A percentile compares a stretch with the other conserved stretches of the same genome.
Evolutionary conservation across 1,139 yeast species (phyloP).

Genomic region (Kurtzmaniella quercitrusa): DNA sequence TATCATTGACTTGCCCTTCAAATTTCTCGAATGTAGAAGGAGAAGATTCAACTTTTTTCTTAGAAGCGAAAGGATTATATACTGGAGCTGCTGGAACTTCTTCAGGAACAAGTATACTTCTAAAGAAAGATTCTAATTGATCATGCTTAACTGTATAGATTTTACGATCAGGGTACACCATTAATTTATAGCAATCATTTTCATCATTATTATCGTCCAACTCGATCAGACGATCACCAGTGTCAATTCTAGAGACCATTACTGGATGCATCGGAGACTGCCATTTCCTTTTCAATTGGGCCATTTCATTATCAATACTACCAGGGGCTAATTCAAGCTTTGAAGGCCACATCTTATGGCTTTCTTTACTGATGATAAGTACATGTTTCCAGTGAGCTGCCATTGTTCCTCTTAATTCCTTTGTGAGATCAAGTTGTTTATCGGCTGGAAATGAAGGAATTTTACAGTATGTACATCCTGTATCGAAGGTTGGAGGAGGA

Average conservation of each 20-base stretch:
- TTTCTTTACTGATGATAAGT: constrained; percentile 41
- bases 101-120: constrained; percentile 35
- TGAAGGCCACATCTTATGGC: constrained; percentile 48
- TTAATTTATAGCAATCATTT: constrained; percentile 13
- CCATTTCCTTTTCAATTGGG: constrained; percentile 22
- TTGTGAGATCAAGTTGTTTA: constrained; percentile 37
- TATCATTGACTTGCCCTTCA: not conserved
- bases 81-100: constrained; percentile 14
- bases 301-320: constrained; percentile 35
- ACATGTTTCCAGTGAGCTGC: constrained; percentile 55
- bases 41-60: not conserved
- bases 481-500: constrained; percentile 51
- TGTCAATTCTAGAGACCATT: constrained; percentile 39
- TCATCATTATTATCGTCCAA: not conserved
- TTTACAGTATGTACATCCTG: constrained; percentile 61
- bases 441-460: constrained; percentile 39
- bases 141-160: constrained; percentile 30
- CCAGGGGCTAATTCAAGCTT: constrained; percentile 48
- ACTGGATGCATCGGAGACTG: constrained; percentile 48
- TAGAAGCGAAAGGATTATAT: constrained; percentile 30
- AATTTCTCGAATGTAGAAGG: not conserved
- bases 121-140: constrained; percentile 37
- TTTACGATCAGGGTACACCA: constrained; percentile 56
- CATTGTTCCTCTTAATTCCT: constrained; percentile 43
- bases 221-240: constrained; percentile 4